A percentile compares a stretch with the other conserved stretches of the same genome.
Conservation (phyloP, 306 rosid species). For the Ormosia emarginata region DNA sequence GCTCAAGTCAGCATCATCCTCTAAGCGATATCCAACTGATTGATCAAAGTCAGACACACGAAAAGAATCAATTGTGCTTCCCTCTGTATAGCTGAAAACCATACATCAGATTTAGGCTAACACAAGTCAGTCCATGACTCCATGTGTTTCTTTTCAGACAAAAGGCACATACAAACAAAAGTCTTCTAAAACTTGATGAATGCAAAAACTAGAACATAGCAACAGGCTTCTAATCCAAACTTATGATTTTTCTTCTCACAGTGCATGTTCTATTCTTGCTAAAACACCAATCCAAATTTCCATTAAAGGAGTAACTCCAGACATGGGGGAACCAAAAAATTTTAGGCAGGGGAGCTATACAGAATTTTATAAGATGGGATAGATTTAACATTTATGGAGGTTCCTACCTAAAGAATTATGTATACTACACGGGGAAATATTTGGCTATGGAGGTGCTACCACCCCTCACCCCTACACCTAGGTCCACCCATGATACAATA, state of each 20-base stretch:
- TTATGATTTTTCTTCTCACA: not conserved
- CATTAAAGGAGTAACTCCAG: not conserved
- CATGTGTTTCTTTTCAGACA: not conserved
- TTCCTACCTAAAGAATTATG: not conserved
- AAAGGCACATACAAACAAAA: not conserved
- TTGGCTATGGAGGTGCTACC: not conserved
- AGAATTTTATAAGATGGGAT: not conserved
- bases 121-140: not conserved
- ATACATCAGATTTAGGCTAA: not conserved
- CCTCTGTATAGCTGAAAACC: slow-evolving; percentile 34
- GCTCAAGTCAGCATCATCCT: slow-evolving; percentile 21
- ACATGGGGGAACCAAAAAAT: not conserved
- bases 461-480: not conserved
- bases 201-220: not conserved
- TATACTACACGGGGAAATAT: not conserved
- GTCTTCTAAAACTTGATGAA: slow-evolving; percentile 1
- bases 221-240: not conserved
- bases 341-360: not conserved
- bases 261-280: not conserved
- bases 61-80: slow-evolving; percentile 30
- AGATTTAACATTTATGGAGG: not conserved
- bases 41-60: slow-evolving; percentile 34
- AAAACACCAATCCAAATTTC: not conserved
- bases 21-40: slow-evolving; percentile 25
- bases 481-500: not conserved